These are phyloP conservation scores for Irpex sp. DNA, from an alignment of 1,284 basidiomycete genomes.

Conservation along the genomic window DNA sequence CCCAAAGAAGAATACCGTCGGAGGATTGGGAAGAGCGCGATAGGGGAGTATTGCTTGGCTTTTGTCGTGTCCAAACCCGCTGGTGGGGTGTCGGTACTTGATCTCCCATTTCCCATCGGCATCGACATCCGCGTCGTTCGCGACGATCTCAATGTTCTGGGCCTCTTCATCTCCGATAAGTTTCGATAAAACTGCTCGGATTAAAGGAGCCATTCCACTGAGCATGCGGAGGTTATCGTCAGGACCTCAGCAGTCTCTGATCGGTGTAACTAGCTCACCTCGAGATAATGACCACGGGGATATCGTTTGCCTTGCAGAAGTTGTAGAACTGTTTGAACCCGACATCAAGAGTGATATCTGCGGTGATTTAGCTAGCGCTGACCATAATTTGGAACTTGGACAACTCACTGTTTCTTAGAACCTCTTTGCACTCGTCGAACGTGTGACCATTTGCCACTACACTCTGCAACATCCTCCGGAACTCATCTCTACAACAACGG, in stretches of 20 bases:
- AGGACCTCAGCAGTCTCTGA: not conserved
- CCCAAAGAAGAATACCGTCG: slow-evolving; percentile 91
- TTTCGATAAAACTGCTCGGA: slow-evolving; percentile 82
- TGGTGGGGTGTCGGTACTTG: slow-evolving; percentile 84
- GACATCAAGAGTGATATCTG: slow-evolving; percentile 82
- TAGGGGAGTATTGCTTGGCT: slow-evolving; percentile 89
- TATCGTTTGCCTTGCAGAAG: slow-evolving; percentile 74
- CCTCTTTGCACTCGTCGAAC: slow-evolving; percentile 79
- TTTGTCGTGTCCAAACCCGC: slow-evolving; percentile 91
- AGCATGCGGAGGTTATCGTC: not conserved
- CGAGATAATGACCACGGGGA: slow-evolving; percentile 91
- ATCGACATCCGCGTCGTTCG: slow-evolving; percentile 76
- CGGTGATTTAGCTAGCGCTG: not conserved
- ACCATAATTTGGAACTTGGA: slow-evolving; percentile 12
- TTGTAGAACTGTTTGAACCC: slow-evolving; percentile 85
- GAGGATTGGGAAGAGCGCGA: slow-evolving; percentile 62
- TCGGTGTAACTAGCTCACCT: slow-evolving; percentile 46
- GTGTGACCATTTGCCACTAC: slow-evolving; percentile 61
- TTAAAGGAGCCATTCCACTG: slow-evolving; percentile 90
- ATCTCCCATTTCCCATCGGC: slow-evolving; percentile 80
- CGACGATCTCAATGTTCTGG: slow-evolving; percentile 80
- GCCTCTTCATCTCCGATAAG: slow-evolving; percentile 75
- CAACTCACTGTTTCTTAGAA: slow-evolving; percentile 46
- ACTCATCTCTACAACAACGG: slow-evolving; percentile 58
- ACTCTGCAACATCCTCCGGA: slow-evolving; percentile 77